These are phyloP conservation scores for Penicillium palitans DNA, from an alignment of 2,329 filamentous ascomycete species.

Conservation along the genomic window DNA sequence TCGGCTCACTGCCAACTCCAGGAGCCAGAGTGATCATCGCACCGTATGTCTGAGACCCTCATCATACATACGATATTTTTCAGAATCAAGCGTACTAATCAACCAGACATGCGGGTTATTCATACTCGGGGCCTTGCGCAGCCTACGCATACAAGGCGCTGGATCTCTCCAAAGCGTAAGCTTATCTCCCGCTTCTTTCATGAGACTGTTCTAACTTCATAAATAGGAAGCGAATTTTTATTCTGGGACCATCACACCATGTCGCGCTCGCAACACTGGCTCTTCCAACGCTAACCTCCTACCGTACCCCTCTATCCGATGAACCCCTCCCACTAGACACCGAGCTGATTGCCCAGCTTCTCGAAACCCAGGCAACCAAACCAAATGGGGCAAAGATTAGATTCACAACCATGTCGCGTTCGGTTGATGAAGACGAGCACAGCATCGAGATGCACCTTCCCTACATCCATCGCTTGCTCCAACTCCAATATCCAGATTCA, in stretches of 20 bases:
- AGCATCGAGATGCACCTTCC: slow-evolving; percentile 96
- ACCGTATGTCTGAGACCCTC: slow-evolving; percentile 64
- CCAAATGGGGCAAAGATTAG: slow-evolving; percentile 35
- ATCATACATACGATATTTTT: not conserved
- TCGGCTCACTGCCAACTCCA: slow-evolving; percentile 66
- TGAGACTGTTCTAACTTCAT: slow-evolving; percentile 6
- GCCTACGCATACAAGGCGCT: slow-evolving; percentile 92
- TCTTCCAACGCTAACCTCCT: slow-evolving; percentile 66
- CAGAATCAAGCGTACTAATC: slow-evolving; percentile 13
- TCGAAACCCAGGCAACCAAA: slow-evolving; percentile 29
- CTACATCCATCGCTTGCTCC: slow-evolving; percentile 79
- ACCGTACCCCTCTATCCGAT: slow-evolving; percentile 46
- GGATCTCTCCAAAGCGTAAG: slow-evolving; percentile 73
- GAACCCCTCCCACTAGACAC: slow-evolving; percentile 47
- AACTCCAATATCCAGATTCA: slow-evolving; percentile 52
- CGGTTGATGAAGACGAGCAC: slow-evolving; percentile 78
- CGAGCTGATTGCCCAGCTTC: slow-evolving; percentile 44
- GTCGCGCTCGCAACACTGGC: slow-evolving; percentile 76
- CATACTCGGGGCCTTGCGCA: slow-evolving; percentile 86
- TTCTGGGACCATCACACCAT: slow-evolving; percentile 91
- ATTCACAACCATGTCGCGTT: slow-evolving; percentile 58
- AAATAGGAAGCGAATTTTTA: slow-evolving; percentile 76
- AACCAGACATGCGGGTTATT: slow-evolving; percentile 84
- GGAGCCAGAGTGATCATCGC: slow-evolving; percentile 85
- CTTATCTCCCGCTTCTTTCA: slow-evolving; percentile 10